phyloP scores from a whole-genome alignment of 306 rosid species.

The Gastrolobium bilobum region DNA sequence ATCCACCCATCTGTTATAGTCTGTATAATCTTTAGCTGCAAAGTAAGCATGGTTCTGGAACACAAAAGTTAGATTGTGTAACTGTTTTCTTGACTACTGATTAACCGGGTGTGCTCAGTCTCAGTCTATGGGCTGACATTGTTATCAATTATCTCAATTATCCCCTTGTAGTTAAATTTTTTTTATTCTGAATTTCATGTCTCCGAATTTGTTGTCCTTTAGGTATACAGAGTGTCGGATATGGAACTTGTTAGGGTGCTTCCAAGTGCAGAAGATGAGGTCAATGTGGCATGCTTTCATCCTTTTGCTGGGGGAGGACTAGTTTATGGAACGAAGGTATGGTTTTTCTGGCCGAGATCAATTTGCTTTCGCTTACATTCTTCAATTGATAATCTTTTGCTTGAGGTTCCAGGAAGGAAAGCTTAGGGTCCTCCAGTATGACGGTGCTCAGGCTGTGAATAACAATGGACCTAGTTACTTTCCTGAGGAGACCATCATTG shows the following conservation, averaged over 20 bases:
- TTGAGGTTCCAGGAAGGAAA: constrained; percentile 87
- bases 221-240: constrained; percentile 97
- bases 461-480: constrained; percentile 62
- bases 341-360: constrained; percentile 67
- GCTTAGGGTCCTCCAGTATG: constrained; percentile 71
- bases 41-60: constrained; percentile 6
- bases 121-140: constrained; percentile 18
- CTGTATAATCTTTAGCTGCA: constrained; percentile 16
- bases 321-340: constrained; percentile 97
- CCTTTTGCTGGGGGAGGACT: constrained; percentile 99
- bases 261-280: constrained; percentile 99
- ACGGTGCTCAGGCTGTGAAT: constrained; percentile 51
- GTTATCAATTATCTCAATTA: constrained; percentile 15
- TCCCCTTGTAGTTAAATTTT: constrained; percentile 32
- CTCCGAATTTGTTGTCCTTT: constrained; percentile 48
- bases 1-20: neutral
- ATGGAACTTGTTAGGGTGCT: constrained; percentile 99
- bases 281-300: constrained; percentile 97
- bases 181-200: constrained; percentile 39
- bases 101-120: constrained; percentile 6
- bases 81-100: constrained; percentile 34
- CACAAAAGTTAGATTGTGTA: constrained; percentile 20
- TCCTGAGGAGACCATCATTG: constrained; percentile 59
- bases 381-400: constrained; percentile 22
- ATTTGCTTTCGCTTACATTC: constrained; percentile 41